Evolutionary conservation across 2,329 filamentous ascomycete species (phyloP), one percentile per base, ranked within the genome.

Genomic region (Erysiphe pulchra): DNA sequence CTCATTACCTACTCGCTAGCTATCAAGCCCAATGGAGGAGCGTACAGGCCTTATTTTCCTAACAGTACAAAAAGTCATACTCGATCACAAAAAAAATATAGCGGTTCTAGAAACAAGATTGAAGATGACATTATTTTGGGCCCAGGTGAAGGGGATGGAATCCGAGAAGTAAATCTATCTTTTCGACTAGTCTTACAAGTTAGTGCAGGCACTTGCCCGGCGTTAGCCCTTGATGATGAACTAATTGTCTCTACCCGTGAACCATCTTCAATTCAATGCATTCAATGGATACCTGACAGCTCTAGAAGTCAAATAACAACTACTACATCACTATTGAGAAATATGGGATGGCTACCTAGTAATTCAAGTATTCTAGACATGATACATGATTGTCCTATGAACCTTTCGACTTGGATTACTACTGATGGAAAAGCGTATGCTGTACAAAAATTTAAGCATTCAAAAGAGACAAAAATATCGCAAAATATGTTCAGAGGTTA

Each of bases 181-280:
- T 98, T 98, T 61, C 75, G 87, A 47, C 93, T 94, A 81, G 87
- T 93, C 13, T 95, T 98, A 57, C 92, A 92, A 59, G 84, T 98
- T 16, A 90, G 98, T 61, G 90, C 90, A 2, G 90, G 90, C 2
- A 94, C 98, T 54, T 77, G 77, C 53, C 82, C 77, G 55, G 84
- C 82, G 11, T 64, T 95, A 46, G 87, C 90, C 2, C 69, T 95
- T 18, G 90, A 95, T 52, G 83, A 93, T 47, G 90, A 95, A 60
- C 66, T 98, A 37, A 69, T 95, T 18, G 86, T 98, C 45, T 83
- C 90, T 4, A 98, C 90, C 0, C 69, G 75, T 47, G 93, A 90
- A 56, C 90, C 90, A 3, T 78, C 86, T 0, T 87, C 90, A n/a
- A 75, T 95, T 14, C 90, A 98, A 61, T 94, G 86, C 62, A 95